A percentile compares a stretch with the other conserved stretches of the same genome.
These are phyloP conservation scores for Daldinia vernicosa DNA, from an alignment of 495 filamentous ascomycete species.

Conservation along the genomic window DNA sequence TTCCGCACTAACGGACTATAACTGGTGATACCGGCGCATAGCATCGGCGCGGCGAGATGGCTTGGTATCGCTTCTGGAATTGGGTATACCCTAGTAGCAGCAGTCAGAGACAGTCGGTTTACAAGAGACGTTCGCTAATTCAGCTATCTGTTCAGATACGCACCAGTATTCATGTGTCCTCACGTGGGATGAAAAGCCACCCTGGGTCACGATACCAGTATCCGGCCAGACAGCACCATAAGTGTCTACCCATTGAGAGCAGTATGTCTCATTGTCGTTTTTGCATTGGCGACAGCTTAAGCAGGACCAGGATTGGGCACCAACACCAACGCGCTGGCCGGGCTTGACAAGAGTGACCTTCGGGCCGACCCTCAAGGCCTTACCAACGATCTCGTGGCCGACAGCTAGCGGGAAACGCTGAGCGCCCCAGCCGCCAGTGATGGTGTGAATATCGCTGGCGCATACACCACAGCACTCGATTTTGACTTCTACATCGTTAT, in stretches of 20 bases:
- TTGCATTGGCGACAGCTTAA: slow-evolving; percentile 66
- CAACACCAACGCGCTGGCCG: slow-evolving; percentile 66
- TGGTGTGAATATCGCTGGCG: slow-evolving; percentile 65
- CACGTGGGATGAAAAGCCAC: slow-evolving; percentile 64
- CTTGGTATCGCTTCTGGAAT: slow-evolving; percentile 78
- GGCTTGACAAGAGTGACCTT: slow-evolving; percentile 65
- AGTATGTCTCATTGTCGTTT: slow-evolving; percentile 67
- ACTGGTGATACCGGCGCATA: slow-evolving; percentile 86
- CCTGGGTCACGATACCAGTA: slow-evolving; percentile 61
- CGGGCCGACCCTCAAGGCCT: slow-evolving; percentile 61
- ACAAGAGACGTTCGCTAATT: background rate
- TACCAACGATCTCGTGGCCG: slow-evolving; percentile 63
- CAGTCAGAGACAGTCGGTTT: background rate
- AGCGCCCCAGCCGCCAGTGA: slow-evolving; percentile 64
- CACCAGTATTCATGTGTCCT: slow-evolving; percentile 65
- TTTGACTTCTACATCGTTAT: slow-evolving; percentile 66
- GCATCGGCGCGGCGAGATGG: slow-evolving; percentile 77
- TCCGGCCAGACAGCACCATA: slow-evolving; percentile 65
- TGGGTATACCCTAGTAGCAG: slow-evolving; percentile 65
- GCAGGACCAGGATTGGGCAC: slow-evolving; percentile 64
- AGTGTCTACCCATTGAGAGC: slow-evolving; percentile 63
- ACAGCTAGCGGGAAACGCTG: slow-evolving; percentile 62
- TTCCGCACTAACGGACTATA: slow-evolving; percentile 81
- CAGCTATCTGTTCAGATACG: slow-evolving; percentile 6
- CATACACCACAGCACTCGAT: slow-evolving; percentile 63